phyloP scores from a whole-genome alignment of 495 filamentous ascomycete genomes.

The Bryoglossum gracile region DNA sequence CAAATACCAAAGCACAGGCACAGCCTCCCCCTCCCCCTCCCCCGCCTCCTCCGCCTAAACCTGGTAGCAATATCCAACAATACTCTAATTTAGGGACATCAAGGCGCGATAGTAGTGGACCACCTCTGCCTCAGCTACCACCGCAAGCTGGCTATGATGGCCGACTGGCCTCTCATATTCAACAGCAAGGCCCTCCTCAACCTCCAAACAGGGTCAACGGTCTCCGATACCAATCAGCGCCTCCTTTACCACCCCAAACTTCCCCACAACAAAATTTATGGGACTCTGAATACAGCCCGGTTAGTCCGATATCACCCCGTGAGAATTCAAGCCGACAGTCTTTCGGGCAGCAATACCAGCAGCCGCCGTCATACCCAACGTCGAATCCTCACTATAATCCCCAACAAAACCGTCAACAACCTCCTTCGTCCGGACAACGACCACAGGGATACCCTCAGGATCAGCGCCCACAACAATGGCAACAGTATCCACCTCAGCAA shows the following conservation, averaged over 20 bases:
- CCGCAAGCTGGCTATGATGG: conserved; percentile 14
- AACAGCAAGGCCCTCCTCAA: conserved; percentile 10
- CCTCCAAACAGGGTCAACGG: conserved; percentile 19
- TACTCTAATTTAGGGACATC: neutral
- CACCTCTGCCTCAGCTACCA: conserved; percentile 37
- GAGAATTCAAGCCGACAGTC: conserved; percentile 1
- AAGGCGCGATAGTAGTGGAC: conserved; percentile 22
- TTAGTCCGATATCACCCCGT: conserved; percentile 19
- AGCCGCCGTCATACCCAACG: conserved; percentile 11
- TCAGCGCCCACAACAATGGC: conserved; percentile 16
- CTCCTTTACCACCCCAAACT: conserved; percentile 26
- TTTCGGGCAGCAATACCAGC: conserved; percentile 15
- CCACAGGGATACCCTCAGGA: conserved; percentile 6
- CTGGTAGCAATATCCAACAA: conserved; percentile 5
- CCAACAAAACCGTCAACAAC: conserved; percentile 11
- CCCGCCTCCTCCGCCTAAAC: conserved; percentile 35
- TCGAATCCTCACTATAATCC: conserved; percentile 1
- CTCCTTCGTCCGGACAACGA: conserved; percentile 25
- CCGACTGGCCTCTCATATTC: conserved; percentile 10
- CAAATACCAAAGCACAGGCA: conserved; percentile 11
- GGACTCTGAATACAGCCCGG: conserved; percentile 19
- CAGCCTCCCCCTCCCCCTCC: conserved; percentile 37
- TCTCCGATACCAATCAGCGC: conserved; percentile 22
- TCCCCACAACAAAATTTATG: conserved; percentile 7
- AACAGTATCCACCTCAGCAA: conserved; percentile 20